Conservation (phyloP, 371 early-diverging fungal species). For the Capniomyces stellatus region DNA sequence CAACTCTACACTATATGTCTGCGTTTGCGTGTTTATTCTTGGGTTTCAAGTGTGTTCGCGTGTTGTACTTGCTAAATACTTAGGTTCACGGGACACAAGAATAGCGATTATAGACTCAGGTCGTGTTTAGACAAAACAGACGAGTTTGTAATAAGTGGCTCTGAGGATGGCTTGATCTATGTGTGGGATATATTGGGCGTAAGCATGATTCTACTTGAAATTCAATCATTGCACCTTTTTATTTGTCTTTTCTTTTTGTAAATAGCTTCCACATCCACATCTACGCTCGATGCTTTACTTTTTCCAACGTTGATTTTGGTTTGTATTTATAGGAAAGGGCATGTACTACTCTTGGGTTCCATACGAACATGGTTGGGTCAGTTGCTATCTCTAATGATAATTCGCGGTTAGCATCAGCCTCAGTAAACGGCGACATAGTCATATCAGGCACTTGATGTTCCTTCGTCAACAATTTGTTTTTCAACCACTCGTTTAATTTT, state of each 20-base stretch:
- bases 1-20: neutral
- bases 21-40: too few relatives aligned
- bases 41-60: too few relatives aligned
- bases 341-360: neutral
- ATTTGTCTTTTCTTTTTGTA: too few relatives aligned
- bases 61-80: too few relatives aligned
- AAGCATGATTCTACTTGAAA: constrained; percentile 1
- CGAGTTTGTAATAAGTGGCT: constrained; percentile 63
- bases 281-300: neutral
- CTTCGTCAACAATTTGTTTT: too few relatives aligned
- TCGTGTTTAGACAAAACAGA: constrained; percentile 38
- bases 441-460: too few relatives aligned
- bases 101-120: constrained; percentile 44
- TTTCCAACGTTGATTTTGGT: neutral
- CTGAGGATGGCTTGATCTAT: constrained; percentile 63
- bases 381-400: neutral
- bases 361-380: neutral
- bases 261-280: too few relatives aligned
- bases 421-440: neutral
- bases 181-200: constrained; percentile 76
- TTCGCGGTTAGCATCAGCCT: neutral
- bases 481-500: too few relatives aligned
- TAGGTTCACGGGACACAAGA: constrained; percentile 52
- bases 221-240: too few relatives aligned
- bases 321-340: neutral